A percentile compares a stretch with the other conserved stretches of the same genome.
Evolutionary conservation across 2,329 filamentous ascomycete genomes (phyloP).

Genomic region (Apiospora koreana): DNA sequence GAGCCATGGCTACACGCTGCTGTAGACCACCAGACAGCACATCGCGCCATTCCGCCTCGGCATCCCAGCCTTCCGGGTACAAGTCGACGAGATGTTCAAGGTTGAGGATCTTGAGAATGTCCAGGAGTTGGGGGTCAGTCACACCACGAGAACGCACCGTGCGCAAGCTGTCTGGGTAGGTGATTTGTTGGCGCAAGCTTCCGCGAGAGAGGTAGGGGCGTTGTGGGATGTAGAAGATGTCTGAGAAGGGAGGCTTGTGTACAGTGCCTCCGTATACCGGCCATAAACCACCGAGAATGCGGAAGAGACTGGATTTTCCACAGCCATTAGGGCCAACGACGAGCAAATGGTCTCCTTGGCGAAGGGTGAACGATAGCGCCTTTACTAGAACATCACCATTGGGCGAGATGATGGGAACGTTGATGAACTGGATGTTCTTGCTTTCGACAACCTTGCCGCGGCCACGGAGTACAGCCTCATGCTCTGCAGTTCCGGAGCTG

Average conservation of each 20-base stretch:
- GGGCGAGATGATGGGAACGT: conserved; percentile 89
- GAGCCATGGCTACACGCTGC: conserved; percentile 94
- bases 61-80: conserved; percentile 80
- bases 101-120: conserved; percentile 76
- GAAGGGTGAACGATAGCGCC: conserved; percentile 83
- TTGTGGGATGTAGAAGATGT: conserved; percentile 98
- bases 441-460: conserved; percentile 83
- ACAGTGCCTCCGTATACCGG: conserved; percentile 95
- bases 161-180: conserved; percentile 86
- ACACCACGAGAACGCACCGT: conserved; percentile 85
- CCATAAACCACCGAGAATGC: conserved; percentile 95
- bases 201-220: conserved; percentile 91
- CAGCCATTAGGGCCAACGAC: conserved; percentile 97
- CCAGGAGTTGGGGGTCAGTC: conserved; percentile 77
- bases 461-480: conserved; percentile 79
- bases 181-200: conserved; percentile 92
- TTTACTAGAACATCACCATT: conserved; percentile 92
- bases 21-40: conserved; percentile 90
- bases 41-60: conserved; percentile 95
- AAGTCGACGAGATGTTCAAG: conserved; percentile 81
- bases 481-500: conserved; percentile 77
- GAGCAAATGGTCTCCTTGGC: conserved; percentile 84
- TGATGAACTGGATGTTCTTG: conserved; percentile 42
- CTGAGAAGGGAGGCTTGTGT: conserved; percentile 84
- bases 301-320: conserved; percentile 93